phyloP scores from a whole-genome alignment of 1,139 yeast species.

The Suhomyces taliae region DNA sequence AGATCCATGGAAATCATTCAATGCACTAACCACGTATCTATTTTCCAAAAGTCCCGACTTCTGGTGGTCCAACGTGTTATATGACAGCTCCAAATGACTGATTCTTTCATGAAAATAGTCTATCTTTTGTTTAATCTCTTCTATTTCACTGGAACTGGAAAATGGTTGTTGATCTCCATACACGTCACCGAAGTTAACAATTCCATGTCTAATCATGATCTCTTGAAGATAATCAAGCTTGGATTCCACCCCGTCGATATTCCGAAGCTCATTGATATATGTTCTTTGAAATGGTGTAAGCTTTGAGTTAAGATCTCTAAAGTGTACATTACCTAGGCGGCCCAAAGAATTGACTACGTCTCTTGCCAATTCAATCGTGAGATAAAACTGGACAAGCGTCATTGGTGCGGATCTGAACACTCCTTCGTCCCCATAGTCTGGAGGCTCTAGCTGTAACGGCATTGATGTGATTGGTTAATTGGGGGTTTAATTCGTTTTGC shows the following conservation, averaged over 20 bases:
- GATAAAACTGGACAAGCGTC: constrained; percentile 87
- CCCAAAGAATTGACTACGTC: constrained; percentile 85
- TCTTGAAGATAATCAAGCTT: constrained; percentile 27
- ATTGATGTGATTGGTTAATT: not conserved
- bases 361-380: constrained; percentile 88
- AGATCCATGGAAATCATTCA: constrained; percentile 19
- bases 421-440: constrained; percentile 19
- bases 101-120: constrained; percentile 19
- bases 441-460: constrained; percentile 5
- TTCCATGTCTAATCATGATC: constrained; percentile 19
- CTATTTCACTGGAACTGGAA: constrained; percentile 22
- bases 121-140: constrained; percentile 16
- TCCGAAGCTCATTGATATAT: constrained; percentile 78
- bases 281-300: constrained; percentile 84
- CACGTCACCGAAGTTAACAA: constrained; percentile 15
- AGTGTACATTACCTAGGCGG: constrained; percentile 78
- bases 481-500: not conserved
- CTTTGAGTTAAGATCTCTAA: constrained; percentile 81
- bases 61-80: constrained; percentile 17
- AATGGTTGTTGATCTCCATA: constrained; percentile 13
- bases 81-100: constrained; percentile 24
- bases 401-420: constrained; percentile 79
- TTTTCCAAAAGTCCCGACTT: constrained; percentile 18
- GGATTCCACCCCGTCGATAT: constrained; percentile 35
- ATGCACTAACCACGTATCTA: constrained; percentile 20